Base-by-base conservation (phyloP, 2,329 filamentous ascomycete species). In the Fusarium buharicum region DNA sequence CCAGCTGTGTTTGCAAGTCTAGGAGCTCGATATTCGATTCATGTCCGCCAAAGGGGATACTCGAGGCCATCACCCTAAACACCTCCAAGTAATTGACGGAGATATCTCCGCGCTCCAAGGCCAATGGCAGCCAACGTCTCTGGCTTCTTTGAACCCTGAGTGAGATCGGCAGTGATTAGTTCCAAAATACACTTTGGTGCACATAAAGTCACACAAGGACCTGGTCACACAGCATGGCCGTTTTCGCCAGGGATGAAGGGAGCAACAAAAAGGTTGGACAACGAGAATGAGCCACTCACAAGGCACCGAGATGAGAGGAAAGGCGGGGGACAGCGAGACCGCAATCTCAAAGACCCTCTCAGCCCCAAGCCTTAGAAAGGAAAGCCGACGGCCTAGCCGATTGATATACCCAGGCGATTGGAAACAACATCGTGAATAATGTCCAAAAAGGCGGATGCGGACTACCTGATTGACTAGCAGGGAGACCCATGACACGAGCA, bases 401-500 rank as follows among this genome's bases (percentile, higher is more conserved):
- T 62, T 20, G 40, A 34, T 24, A 34, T 24, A 62, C 54, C 67
- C 64, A 70, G 55, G 52, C 55, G 62, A 65, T 60, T 65, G 64
- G 67, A 59, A 66, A 68, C 62, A 59, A 47, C 22, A 61, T 59
- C 50, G 57, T 59, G 50, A 53, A 66, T 45, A 54, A 51, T 51
- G 58, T 55, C 39, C 51, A 52, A 55, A 55, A 55, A 36, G 43
- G 38, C 55, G 57, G 62, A 53, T 63, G 51, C 38, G 51, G 46
- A 30, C 36, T 43, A 45, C 8, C 22, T 24, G 6, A 34, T 46
- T 52, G 52, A 54, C 59, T 47, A 47, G 30, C 40, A 59, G 65
- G 65, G 64, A 62, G 57, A 65, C 65, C 67, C 67, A 63, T 67
- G 62, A 27, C 30, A 27, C 48, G 34, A 37, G 34, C 39, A 64